Percentiles rank a stretch among this genome's conserved stretches.
Conservation (phyloP, 306 rosid species). For the Lathyrus tuberosus region DNA sequence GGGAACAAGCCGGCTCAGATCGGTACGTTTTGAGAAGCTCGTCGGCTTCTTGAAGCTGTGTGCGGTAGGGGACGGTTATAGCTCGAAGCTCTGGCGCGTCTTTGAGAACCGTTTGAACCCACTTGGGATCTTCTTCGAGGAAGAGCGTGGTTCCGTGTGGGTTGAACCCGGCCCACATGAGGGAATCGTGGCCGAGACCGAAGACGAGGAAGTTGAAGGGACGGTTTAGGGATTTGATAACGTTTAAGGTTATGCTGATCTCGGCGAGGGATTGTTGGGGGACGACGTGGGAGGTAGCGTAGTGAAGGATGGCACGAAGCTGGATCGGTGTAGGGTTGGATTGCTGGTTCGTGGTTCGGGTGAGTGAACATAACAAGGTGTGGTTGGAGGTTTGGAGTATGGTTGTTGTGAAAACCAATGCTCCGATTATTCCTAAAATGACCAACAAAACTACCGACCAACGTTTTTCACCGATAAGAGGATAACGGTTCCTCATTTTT, state of each 20-base stretch:
- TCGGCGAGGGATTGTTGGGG: conserved; percentile 71
- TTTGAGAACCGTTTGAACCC: conserved; percentile 72
- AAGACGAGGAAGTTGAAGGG: conserved; percentile 75
- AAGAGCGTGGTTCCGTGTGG: conserved; percentile 70
- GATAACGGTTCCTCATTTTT: conserved; percentile 42
- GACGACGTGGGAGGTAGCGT: conserved; percentile 63
- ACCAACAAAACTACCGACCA: conserved; percentile 22
- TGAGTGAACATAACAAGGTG: conserved; percentile 48
- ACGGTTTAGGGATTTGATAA: conserved; percentile 52
- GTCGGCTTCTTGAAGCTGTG: conserved; percentile 69
- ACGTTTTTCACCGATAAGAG: not conserved
- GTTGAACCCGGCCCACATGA: conserved; percentile 85
- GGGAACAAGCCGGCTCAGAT: conserved; percentile 54
- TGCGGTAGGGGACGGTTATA: conserved; percentile 54
- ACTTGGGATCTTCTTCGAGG: conserved; percentile 83
- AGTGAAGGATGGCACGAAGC: conserved; percentile 67
- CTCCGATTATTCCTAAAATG: conserved; percentile 48
- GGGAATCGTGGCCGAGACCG: conserved; percentile 82
- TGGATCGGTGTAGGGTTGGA: conserved; percentile 36
- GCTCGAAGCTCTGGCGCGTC: conserved; percentile 60
- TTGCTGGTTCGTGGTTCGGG: conserved; percentile 1
- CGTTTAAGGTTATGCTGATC: conserved; percentile 58
- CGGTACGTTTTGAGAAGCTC: conserved; percentile 49
- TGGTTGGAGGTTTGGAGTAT: conserved; percentile 43
- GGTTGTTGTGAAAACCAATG: conserved; percentile 43